Base-by-base conservation (phyloP, 192 early-diverging fungal species). In the Entomortierella chlamydospora region DNA sequence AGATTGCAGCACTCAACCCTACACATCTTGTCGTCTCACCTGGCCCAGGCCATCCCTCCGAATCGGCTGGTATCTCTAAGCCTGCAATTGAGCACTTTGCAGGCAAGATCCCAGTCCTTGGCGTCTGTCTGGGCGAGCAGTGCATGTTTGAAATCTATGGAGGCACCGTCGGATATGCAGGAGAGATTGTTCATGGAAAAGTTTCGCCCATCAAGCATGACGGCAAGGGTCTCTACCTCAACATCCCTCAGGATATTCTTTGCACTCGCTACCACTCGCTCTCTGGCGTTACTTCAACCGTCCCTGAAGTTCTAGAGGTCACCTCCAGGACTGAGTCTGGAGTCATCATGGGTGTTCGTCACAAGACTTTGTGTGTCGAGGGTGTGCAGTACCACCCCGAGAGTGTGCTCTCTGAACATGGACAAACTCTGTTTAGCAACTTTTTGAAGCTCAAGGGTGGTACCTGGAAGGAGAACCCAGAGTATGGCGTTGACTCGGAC, bases 321-420 rank as follows among this genome's bases (percentile, higher is more conserved):
- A 99, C 95, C 20, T 91, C 92, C 73, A 92, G 93, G 86, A 93
- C 92, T 18, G 88, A 89, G 41, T 90, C 93, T 83, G 87, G 91
- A 60, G 79, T 95, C 58, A 87, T 99, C 53, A 99, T 99, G 98
- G 98, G 95, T 60, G 90, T 97, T 22, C 89, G 98, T 61, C 98
- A 99, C 86, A 92, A 88, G 76, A 85, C 85, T 20, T 96, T 83
- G 64, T 91, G 96, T 3, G 87, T 99, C 31, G 97, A 99, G 83
- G 97, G 98, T 54, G 93, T 99, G 13, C 98, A 99, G 83, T 99
- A 91, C 86, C 98, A 99, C 77, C 98, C 98, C 0, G 98, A 99
- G 84, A 94, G 93, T 84, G 96, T 99, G 60, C 88, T 98, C 37
- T 95, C 94, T 72, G 95, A 99, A 73, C 85, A 95, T 64, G 98